Evolutionary conservation across 768 basidiomycete species (phyloP), one percentile per base, ranked within the genome.

Genomic region (Chalciporus pseudorubinellus): DNA sequence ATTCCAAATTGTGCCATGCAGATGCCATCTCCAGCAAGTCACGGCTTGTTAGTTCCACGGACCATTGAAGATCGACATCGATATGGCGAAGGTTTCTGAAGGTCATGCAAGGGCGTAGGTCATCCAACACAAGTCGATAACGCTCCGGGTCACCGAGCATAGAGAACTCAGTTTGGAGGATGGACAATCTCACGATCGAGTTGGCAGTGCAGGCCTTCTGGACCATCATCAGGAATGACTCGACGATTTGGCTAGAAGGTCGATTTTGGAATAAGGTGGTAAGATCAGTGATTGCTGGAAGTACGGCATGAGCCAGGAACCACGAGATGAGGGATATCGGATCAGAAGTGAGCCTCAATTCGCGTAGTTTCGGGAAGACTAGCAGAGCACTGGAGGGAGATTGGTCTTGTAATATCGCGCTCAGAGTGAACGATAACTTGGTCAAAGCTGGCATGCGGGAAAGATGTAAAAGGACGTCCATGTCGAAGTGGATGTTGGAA

Each of bases 1-100:
- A 16, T 18, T 61, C 45, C 4, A 64, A 45, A 12, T 33, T 52
- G 4, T 59, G 59, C 54, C 62, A 63, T 3, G 57, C 49, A 11
- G 59, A 45, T 0, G 57, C 56, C 40, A 63, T n/a, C 9, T 44
- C 40, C 19, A 59, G 29, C 19, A 62, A 28, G 46, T 56, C 53
- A 4, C 38, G 12, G 16, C 59, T 54, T 5, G 34, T 33, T 42
- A 64, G 34, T 14, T 47, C 39, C 7, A 64, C 48, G 6, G 36
- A 36, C 33, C 48, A 62, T 9, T 44, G 39, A 5, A 24, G 56
- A 31, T 59, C 50, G 47, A 63, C 40, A 4, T 59, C 44, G 1
- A 62, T 16, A 20, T 38, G 22, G 14, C 45, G 53, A 39, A 62
- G 57, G n/a, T 53, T 20, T 19, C 6, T 21, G 39, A 62, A 59